Base-by-base conservation (phyloP, 2,329 filamentous ascomycete species). In the Claviceps pusilla region DNA sequence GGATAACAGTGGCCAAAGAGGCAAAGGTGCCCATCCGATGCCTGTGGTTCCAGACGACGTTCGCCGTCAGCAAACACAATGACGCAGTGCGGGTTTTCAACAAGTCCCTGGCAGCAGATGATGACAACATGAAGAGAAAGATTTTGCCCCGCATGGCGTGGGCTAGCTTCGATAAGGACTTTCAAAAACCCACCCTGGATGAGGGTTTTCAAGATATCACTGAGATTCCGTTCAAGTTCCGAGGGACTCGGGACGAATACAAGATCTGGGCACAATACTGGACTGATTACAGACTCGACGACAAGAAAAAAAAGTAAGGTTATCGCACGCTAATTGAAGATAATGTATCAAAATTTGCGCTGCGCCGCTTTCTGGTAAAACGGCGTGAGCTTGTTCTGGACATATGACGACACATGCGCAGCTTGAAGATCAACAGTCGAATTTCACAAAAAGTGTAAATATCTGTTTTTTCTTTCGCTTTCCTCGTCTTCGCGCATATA, bases 191-290 rank as follows among this genome's bases (percentile, higher is more conserved):
- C 0, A 77, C 76, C 43, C 56, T 78, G 1, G 76, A 78, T 12
- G 93, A 98, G 69, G 91, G 91, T 0, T 96, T 96, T 62, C 73
- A 85, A 58, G 88, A 96, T 60, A 79, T 98, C 41, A 74, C 79
- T 1, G 79, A 81, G 54, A 72, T 95, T 0, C 79, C 86, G 37
- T 98, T 98, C 63, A 69, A 77, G 65, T 91, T 93, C 64, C 73
- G 79, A 46, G 89, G 89, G 0, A 78, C 76, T 1, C 76, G 80
- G 52, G 80, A 84, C 39, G 82, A 89, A 59, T 83, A 82, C 63
- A 71, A 72, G 41, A 69, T 87, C 48, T 96, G 90, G 89, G 77
- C 74, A 5, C 80, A 78, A 61, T 90, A 88, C 64, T 96, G 89
- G 89, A 72, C 80, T 51, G 89, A 62, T 70, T 41, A 31, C 11